Evolutionary conservation across 2,329 filamentous ascomycete species (phyloP).

Genomic region (Raffaelea arxii): DNA sequence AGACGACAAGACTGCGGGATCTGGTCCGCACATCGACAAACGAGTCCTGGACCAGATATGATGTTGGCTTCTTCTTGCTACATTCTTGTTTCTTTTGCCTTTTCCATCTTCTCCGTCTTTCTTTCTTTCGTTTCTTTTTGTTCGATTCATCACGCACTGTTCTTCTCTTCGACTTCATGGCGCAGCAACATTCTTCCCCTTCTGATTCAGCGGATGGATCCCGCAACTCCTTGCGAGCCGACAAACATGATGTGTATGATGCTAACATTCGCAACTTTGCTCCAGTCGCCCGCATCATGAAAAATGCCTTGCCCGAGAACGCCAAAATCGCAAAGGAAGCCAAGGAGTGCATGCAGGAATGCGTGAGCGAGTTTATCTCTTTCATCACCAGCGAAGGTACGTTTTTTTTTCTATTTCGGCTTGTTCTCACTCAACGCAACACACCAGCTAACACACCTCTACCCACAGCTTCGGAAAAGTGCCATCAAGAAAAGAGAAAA

Average conservation of each 20-base stretch:
- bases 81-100: neutral
- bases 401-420: conserved; percentile 21
- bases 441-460: neutral
- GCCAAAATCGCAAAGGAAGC: conserved; percentile 99
- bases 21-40: too few species aligned
- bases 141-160: neutral
- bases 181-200: conserved; percentile 42
- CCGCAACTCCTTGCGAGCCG: conserved; percentile 31
- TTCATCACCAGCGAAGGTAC: conserved; percentile 98
- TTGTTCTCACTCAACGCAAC: neutral
- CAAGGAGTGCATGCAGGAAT: conserved; percentile 99
- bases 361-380: conserved; percentile 98
- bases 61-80: too few species aligned
- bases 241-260: conserved; percentile 53
- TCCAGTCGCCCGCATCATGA: conserved; percentile 98
- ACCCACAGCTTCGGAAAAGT: conserved; percentile 86
- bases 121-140: neutral
- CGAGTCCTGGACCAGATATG: too few species aligned
- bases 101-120: neutral
- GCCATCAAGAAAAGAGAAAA: conserved; percentile 98
- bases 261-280: conserved; percentile 93
- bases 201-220: conserved; percentile 36
- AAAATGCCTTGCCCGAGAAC: conserved; percentile 91
- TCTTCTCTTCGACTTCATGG: conserved; percentile 36
- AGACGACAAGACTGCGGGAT: too few species aligned